These are phyloP conservation scores for Stemphylium beticola DNA, from an alignment of 2,329 filamentous ascomycete species.

Conservation along the genomic window DNA sequence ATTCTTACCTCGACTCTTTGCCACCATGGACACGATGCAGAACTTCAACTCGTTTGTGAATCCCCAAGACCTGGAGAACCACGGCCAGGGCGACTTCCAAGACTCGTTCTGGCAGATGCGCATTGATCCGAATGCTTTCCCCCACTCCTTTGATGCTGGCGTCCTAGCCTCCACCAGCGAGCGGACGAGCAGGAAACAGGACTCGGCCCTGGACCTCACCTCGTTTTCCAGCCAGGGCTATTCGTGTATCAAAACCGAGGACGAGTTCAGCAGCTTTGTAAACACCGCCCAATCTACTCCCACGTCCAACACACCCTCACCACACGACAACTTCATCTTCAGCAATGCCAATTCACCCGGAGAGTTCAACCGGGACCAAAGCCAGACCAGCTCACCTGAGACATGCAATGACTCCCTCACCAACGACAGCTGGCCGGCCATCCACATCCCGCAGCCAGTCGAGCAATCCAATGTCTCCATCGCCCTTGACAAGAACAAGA, in stretches of 20 bases:
- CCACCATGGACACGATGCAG: constrained; percentile 28
- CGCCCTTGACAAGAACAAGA: constrained; percentile 63
- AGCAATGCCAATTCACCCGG: constrained; percentile 43
- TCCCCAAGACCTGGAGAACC: constrained; percentile 23
- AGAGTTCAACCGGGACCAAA: constrained; percentile 36
- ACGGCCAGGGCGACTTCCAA: constrained; percentile 17
- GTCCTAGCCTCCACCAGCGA: constrained; percentile 14
- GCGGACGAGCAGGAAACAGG: constrained; percentile 26
- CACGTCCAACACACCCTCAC: constrained; percentile 38
- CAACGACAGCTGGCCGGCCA: constrained; percentile 33
- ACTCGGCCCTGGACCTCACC: constrained; percentile 34
- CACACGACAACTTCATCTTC: constrained; percentile 37
- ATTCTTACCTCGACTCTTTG: constrained; percentile 2
- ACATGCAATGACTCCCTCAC: constrained; percentile 29
- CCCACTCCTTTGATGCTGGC: constrained; percentile 8
- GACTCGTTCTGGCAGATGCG: constrained; percentile 22
- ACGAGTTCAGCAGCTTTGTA: constrained; percentile 24
- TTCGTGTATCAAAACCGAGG: constrained; percentile 23
- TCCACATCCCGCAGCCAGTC: constrained; percentile 35
- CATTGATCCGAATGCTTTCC: constrained; percentile 10
- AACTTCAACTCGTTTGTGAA: constrained; percentile 28
- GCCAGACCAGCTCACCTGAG: constrained; percentile 41
- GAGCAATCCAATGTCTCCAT: constrained; percentile 31
- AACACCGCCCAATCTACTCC: constrained; percentile 30
- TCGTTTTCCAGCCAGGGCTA: constrained; percentile 16